These are phyloP conservation scores for Puya raimondii DNA, from an alignment of 176 grass and related monocot genomes.

Conservation along the genomic window DNA sequence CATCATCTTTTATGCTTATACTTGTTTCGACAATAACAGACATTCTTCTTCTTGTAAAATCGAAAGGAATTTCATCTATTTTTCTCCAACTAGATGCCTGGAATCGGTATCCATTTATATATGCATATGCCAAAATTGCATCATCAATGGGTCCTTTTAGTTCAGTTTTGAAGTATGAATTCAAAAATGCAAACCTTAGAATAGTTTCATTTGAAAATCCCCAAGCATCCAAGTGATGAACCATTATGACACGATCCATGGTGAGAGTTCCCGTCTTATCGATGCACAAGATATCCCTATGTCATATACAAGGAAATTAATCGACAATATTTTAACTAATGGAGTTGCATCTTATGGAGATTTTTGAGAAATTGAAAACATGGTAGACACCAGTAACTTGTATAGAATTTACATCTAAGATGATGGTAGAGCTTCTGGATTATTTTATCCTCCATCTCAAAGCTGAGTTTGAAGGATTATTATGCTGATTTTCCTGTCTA, in stretches of 20 bases:
- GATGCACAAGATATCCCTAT: constrained; percentile 43
- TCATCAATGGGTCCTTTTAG: constrained; percentile 30
- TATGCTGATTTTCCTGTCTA: no score
- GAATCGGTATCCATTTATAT: constrained; percentile 36
- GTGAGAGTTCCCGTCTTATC: constrained; percentile 45
- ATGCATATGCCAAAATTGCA: constrained; percentile 39
- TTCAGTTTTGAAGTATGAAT: constrained; percentile 23
- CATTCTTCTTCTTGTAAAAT: constrained; percentile 36
- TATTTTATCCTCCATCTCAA: not conserved
- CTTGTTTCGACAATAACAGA: constrained; percentile 32
- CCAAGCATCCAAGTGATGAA: constrained; percentile 39
- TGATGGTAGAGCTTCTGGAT: no score
- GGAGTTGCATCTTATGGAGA: not conserved
- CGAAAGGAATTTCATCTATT: constrained; percentile 35
- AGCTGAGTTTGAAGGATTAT: not conserved
- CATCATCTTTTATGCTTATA: constrained; percentile 1
- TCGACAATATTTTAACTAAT: not conserved
- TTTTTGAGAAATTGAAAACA: not conserved
- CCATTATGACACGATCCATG: constrained; percentile 22
- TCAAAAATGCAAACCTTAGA: constrained; percentile 23
- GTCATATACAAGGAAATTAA: not conserved
- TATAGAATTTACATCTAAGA: no score
- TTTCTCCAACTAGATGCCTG: constrained; percentile 31
- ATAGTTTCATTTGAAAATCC: constrained; percentile 18
- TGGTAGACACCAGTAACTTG: no score